phyloP scores from a whole-genome alignment of 768 basidiomycete species.

The Pleurotus pulmonarius region DNA sequence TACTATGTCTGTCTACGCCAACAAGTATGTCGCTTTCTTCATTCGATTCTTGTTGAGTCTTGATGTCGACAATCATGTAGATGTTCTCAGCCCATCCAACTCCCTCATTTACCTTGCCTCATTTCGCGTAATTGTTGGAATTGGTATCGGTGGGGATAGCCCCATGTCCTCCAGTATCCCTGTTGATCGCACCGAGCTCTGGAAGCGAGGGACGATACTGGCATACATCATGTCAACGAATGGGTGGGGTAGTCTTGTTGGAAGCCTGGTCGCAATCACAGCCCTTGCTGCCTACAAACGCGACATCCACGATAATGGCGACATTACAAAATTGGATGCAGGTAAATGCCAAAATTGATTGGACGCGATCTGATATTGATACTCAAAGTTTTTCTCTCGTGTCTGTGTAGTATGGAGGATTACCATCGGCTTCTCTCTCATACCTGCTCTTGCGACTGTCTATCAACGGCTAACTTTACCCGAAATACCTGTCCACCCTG shows the following conservation, averaged over 20 bases:
- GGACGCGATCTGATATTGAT: too few relatives aligned
- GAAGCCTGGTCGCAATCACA: conserved; percentile 58
- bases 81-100: conserved; percentile 39
- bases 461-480: too few relatives aligned
- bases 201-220: conserved; percentile 68
- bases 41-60: not conserved
- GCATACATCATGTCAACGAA: conserved; percentile 74
- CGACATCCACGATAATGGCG: conserved; percentile 54
- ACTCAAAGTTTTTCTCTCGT: too few relatives aligned
- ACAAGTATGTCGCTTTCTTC: conserved; percentile 36
- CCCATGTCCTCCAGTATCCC: conserved; percentile 72
- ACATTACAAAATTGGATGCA: conserved; percentile 60
- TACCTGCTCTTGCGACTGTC: too few relatives aligned
- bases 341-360: too few relatives aligned
- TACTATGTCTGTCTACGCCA: conserved; percentile 62
- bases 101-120: conserved; percentile 62
- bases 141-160: conserved; percentile 80
- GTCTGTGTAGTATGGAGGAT: too few relatives aligned
- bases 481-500: too few relatives aligned
- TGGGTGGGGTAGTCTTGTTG: conserved; percentile 72
- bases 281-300: conserved; percentile 60
- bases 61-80: not conserved
- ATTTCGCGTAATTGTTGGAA: conserved; percentile 69
- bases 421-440: too few relatives aligned
- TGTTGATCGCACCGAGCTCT: conserved; percentile 59